Evolutionary conservation across 331 rosid species (phyloP).

Genomic region (Pyrus hybrid): DNA sequence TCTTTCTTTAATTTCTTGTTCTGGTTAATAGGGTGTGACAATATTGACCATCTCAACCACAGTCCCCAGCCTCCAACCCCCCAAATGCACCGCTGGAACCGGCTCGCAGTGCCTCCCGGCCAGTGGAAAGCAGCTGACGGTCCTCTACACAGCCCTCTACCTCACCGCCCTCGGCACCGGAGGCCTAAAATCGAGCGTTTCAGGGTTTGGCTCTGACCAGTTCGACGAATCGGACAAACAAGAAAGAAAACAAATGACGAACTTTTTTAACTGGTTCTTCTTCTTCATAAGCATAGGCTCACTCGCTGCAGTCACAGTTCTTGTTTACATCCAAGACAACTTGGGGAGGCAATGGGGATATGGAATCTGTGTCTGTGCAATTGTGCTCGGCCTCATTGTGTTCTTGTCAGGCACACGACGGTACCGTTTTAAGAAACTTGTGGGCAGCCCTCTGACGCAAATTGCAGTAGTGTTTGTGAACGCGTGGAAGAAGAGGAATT

Average conservation of each 20-base stretch:
- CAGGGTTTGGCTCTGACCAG: conserved; percentile 82
- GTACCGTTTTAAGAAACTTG: conserved; percentile 67
- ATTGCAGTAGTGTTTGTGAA: conserved; percentile 60
- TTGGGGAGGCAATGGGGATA: conserved; percentile 77
- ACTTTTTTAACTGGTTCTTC: conserved; percentile 87
- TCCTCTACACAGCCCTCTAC: conserved; percentile 65
- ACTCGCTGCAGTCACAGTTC: conserved; percentile 56
- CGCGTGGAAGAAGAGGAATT: conserved; percentile 52
- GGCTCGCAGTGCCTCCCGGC: conserved; percentile 38
- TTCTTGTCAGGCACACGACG: conserved; percentile 62
- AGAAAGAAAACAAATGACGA: conserved; percentile 50
- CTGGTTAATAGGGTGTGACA: conserved; percentile 57
- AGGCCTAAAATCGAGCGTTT: conserved; percentile 75
- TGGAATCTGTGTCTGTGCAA: conserved; percentile 65
- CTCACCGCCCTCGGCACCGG: conserved; percentile 78
- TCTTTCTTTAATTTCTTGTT: neutral
- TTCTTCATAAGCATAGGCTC: conserved; percentile 82
- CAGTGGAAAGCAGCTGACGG: conserved; percentile 34
- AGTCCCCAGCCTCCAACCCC: conserved; percentile 69
- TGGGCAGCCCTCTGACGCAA: conserved; percentile 86
- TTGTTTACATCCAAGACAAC: conserved; percentile 74
- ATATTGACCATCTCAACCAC: conserved; percentile 69
- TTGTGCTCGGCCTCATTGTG: conserved; percentile 41
- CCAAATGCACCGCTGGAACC: conserved; percentile 34
- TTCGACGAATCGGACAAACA: conserved; percentile 48